Evolutionary conservation across 257 asterid species (phyloP), one percentile per base, ranked within the genome.

Genomic region (Apocynum venetum): DNA sequence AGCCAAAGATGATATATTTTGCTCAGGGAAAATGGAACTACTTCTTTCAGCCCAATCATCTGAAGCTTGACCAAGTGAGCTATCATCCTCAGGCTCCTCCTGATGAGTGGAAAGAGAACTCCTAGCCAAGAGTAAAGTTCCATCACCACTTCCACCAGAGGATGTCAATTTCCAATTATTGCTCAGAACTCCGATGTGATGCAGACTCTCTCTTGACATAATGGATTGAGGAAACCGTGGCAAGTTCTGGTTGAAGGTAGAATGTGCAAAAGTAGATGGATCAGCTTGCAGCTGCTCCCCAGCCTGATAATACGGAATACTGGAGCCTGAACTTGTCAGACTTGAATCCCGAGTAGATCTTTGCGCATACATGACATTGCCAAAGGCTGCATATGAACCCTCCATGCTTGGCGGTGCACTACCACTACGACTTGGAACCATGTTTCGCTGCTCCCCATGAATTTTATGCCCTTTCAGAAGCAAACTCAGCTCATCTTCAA

Each of bases 391-490:
- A 85, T 87, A 85, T 1, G 97, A 89, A 64, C 91, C 93, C 80
- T 91, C 97, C 77, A 93, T 91, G 85, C 94, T 89, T 35, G 98
- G 98, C 59, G 98, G 98, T 35, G 98, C 98, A 83, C 97, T 93
- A 43, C 94, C 98, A 79, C 94, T 91, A 38, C 96, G 97, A 72
- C 82, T 88, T 43, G 93, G 93, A 79, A 83, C 88, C 71, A 82
- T 77, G 66, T 73, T 85, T 83, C 84, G 80, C 73, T 66, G 84
- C 75, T 84, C 87, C 14, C 85, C 87, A 41, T 83, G 87, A 77
- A 81, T 77, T 64, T 78, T 84, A 55, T 85, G 91, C 43, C 89
- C 89, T 72, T 89, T 85, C 51, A 85, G 92, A 69, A 90, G 87
- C 83, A 88, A 73, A 5, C 97, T 96, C 83, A 93, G 57, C 75